Conservation (phyloP, 202 grass and related monocot species). For the Zoysia matrella region DNA sequence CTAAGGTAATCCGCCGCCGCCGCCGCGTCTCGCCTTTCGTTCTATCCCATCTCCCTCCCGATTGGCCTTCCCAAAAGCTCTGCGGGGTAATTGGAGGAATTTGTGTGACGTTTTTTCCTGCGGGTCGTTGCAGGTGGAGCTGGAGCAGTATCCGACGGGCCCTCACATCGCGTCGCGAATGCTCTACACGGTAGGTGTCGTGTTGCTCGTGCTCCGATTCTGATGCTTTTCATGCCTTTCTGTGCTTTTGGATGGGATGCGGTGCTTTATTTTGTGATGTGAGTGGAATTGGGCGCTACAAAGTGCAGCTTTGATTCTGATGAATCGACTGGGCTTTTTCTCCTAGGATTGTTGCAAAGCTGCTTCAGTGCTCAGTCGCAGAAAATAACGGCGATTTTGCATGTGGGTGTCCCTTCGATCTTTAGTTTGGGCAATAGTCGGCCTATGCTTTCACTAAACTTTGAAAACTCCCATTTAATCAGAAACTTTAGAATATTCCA, state of each 20-base stretch:
- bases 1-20: constrained; percentile 57
- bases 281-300: constrained; percentile 33
- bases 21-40: constrained; percentile 22
- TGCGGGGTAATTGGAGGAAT: neutral
- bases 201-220: constrained; percentile 40
- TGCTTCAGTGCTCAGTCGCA: neutral
- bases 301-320: constrained; percentile 23
- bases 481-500: constrained; percentile 15
- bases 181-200: constrained; percentile 75
- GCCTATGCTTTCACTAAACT: neutral
- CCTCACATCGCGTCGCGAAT: constrained; percentile 92
- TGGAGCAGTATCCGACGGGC: constrained; percentile 96
- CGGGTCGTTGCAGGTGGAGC: constrained; percentile 64
- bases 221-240: constrained; percentile 28
- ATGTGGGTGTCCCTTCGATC: neutral
- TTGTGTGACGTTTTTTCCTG: constrained; percentile 2
- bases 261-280: neutral
- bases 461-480: neutral
- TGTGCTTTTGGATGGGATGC: constrained; percentile 4
- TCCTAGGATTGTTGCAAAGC: neutral
- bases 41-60: constrained; percentile 6
- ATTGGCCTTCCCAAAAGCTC: neutral
- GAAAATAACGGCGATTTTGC: neutral
- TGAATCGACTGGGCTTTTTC: constrained; percentile 21
- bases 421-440: neutral